Evolutionary conservation across 805 yeast species (phyloP), one percentile per base, ranked within the genome.

Genomic region (Pachysolen tannophilus): DNA sequence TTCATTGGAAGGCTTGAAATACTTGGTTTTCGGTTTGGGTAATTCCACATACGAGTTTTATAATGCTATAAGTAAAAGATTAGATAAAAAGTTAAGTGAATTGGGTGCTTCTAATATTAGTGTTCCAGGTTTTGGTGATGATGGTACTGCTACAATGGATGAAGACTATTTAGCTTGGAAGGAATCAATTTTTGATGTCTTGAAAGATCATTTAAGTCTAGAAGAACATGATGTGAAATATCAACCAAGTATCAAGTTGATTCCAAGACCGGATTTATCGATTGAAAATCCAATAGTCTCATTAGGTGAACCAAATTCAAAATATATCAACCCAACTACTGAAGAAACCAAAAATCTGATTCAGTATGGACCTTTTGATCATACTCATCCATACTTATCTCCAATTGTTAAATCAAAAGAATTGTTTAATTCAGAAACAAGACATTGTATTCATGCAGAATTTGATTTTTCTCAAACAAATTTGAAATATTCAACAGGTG

Each of bases 101-200:
- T 78, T 84, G 26, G 88, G 90, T 35, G 96, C 92, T 20, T 65
- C 68, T 28, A 56, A 78, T 32, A 60, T 92, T 37, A 94, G 92
- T 32, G 65, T 65, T n/a, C 70, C 74, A 40, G 97, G 97, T 31
- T 75, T 76, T 57, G 98, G 96, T 56, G 98, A 90, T 55, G 98
- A 90, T 54, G 97, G 96, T 50, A 72, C 73, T 42, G 97, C 94
- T 35, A 75, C 95, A 36, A 77, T 90, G 69, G 97, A 90, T 58
- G 98, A 90, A 60, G 97, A 92, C 60, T 90, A 75, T 58, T 61
- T 92, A 52, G 65, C 87, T 30, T 90, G 98, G 98, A 92, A 88
- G 60, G 97, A 88, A 43, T 57, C 62, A 10, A 65, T 81, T 39
- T 73, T 86, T 47, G 83, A 77, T 11, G 56, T 72, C 3, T 67